Percentiles rank a stretch among this genome's conserved stretches.
Conservation (phyloP, 371 early-diverging fungal species). For the Rhizopus arrhizus region DNA sequence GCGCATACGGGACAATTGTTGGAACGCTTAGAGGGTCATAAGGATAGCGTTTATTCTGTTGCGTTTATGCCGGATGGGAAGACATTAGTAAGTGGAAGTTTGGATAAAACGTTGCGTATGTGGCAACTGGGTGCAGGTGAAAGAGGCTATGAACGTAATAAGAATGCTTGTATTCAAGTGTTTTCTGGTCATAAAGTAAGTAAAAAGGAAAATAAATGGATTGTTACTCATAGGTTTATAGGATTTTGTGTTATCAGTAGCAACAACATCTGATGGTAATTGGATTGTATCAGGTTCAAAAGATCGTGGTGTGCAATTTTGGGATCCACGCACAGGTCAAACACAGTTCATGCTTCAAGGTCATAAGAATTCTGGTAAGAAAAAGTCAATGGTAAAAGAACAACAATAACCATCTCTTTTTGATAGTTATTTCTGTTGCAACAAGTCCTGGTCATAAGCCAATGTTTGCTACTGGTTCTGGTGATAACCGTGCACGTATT, state of each 20-base stretch:
- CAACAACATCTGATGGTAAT: conserved; percentile 87
- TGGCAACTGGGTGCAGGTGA: conserved; percentile 79
- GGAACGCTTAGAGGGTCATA: conserved; percentile 94
- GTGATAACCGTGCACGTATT: conserved; percentile 90
- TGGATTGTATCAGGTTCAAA: conserved; percentile 96
- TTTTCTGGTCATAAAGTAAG: conserved; percentile 71
- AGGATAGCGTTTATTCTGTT: conserved; percentile 94
- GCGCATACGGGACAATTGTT: conserved; percentile 81
- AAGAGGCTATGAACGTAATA: conserved; percentile 37
- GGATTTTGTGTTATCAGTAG: conserved; percentile 97
- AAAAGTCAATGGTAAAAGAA: not conserved
- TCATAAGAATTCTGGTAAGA: conserved; percentile 91
- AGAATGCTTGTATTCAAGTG: conserved; percentile 54
- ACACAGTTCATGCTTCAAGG: conserved; percentile 95
- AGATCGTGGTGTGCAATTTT: conserved; percentile 93
- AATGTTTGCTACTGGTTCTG: conserved; percentile 94
- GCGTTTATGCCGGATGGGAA: conserved; percentile 95
- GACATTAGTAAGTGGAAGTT: conserved; percentile 90
- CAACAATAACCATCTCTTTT: not conserved
- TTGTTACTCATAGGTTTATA: conserved; percentile 18
- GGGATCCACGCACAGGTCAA: conserved; percentile 83
- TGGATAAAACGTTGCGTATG: conserved; percentile 92
- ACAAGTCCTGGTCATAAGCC: conserved; percentile 75
- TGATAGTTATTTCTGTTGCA: conserved; percentile 52
- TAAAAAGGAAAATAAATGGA: not conserved